Conservation (phyloP, 2,329 filamentous ascomycete genomes). For the Neophaeococcomyces mojaviensis region DNA sequence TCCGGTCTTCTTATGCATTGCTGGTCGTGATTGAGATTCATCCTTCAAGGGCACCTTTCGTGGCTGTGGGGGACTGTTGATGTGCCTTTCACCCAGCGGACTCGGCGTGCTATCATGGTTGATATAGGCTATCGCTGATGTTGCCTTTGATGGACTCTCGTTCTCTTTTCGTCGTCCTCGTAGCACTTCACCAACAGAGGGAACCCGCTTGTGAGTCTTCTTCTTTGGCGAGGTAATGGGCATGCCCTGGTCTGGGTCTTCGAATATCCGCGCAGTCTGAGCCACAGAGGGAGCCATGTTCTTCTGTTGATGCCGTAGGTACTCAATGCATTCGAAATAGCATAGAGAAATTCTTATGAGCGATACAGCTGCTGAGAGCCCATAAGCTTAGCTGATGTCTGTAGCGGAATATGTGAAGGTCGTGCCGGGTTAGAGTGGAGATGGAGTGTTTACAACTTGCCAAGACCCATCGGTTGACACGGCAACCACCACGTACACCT, state of each 20-base stretch:
- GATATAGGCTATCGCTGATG: neutral
- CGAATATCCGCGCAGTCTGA: slow-evolving; percentile 22
- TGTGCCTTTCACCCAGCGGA: slow-evolving; percentile 23
- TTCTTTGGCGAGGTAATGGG: slow-evolving; percentile 13
- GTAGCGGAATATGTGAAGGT: too few species aligned
- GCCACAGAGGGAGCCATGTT: slow-evolving; percentile 18
- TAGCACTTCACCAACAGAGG: slow-evolving; percentile 19
- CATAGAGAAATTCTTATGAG: neutral
- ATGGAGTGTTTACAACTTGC: too few species aligned
- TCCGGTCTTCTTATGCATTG: slow-evolving; percentile 23
- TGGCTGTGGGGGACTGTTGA: slow-evolving; percentile 23
- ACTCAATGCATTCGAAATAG: neutral
- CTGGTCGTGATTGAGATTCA: slow-evolving; percentile 10
- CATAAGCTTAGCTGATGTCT: too few species aligned
- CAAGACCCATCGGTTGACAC: too few species aligned
- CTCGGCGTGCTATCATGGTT: slow-evolving; percentile 9
- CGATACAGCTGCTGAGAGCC: too few species aligned
- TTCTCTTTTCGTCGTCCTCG: slow-evolving; percentile 18
- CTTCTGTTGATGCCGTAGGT: neutral
- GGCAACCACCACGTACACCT: too few species aligned
- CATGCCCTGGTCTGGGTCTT: slow-evolving; percentile 18
- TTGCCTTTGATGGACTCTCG: slow-evolving; percentile 12
- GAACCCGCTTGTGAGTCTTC: slow-evolving; percentile 11
- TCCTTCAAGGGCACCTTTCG: slow-evolving; percentile 21
- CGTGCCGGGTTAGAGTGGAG: too few species aligned